phyloP scores from a whole-genome alignment of 805 yeast genomes.

The Blastobotrys attinorum region DNA sequence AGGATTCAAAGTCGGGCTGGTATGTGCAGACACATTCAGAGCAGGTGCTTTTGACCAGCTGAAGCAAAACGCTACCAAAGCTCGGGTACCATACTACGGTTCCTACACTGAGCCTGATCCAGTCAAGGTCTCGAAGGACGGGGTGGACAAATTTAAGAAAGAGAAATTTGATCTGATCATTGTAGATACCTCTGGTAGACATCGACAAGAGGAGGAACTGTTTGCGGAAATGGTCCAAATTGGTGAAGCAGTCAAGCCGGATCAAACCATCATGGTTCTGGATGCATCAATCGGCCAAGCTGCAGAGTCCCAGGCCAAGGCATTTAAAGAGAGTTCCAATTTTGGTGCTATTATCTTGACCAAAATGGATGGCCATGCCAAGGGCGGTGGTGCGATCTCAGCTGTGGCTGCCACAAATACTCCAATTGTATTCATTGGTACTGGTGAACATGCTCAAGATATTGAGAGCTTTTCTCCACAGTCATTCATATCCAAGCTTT shows the following conservation, averaged over 20 bases:
- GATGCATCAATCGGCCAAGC: slow-evolving; percentile 99
- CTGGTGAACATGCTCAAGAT: slow-evolving; percentile 95
- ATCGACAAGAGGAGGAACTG: slow-evolving; percentile 85
- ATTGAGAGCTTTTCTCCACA: slow-evolving; percentile 86
- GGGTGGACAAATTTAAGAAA: slow-evolving; percentile 83
- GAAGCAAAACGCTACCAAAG: slow-evolving; percentile 94
- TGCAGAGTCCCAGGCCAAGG: slow-evolving; percentile 89
- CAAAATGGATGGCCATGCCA: slow-evolving; percentile 97
- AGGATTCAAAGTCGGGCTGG: slow-evolving; percentile 91
- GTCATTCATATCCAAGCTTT: slow-evolving; percentile 79
- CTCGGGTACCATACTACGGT: slow-evolving; percentile 90
- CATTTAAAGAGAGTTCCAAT: slow-evolving; percentile 86
- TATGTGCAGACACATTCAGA: slow-evolving; percentile 98
- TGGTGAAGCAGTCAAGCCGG: slow-evolving; percentile 79
- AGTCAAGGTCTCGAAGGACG: slow-evolving; percentile 81
- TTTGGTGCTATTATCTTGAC: slow-evolving; percentile 94
- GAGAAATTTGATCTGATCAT: slow-evolving; percentile 89
- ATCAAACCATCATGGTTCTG: slow-evolving; percentile 94
- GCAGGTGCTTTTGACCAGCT: slow-evolving; percentile 99
- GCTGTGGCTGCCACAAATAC: slow-evolving; percentile 97
- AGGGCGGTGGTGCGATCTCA: slow-evolving; percentile 98
- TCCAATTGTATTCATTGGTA: slow-evolving; percentile 93
- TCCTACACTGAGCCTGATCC: slow-evolving; percentile 95
- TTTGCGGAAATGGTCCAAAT: slow-evolving; percentile 95
- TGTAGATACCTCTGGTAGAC: slow-evolving; percentile 97